Conservation (phyloP, 2,329 filamentous ascomycete genomes). For the Penicillium sp. region DNA sequence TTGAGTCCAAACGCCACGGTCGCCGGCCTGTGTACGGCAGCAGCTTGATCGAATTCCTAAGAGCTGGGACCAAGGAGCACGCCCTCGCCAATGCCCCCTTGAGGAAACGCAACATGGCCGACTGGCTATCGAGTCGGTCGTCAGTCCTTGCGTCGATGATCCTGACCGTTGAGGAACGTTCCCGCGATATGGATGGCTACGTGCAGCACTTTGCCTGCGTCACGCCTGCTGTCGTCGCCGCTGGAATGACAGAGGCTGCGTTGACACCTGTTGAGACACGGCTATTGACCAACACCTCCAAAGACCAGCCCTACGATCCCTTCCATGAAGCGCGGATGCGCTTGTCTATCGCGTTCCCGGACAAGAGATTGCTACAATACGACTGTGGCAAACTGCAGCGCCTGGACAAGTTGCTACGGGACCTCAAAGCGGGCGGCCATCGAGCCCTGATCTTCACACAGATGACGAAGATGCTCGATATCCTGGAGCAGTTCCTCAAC, state of each 20-base stretch:
- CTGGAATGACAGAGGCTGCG: constrained; percentile 68
- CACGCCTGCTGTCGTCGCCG: constrained; percentile 81
- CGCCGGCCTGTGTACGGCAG: constrained; percentile 78
- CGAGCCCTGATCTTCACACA: constrained; percentile 97
- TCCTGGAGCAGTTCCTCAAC: constrained; percentile 95
- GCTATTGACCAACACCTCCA: constrained; percentile 44
- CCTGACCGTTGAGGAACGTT: constrained; percentile 70
- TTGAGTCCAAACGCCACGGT: constrained; percentile 78
- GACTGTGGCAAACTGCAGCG: constrained; percentile 96
- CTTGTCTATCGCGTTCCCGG: constrained; percentile 91
- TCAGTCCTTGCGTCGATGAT: constrained; percentile 57
- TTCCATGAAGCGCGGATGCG: constrained; percentile 94
- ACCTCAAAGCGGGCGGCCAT: constrained; percentile 84
- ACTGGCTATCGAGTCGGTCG: constrained; percentile 74
- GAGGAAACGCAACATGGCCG: constrained; percentile 61
- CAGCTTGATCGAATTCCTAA: constrained; percentile 72
- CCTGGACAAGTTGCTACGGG: constrained; percentile 79
- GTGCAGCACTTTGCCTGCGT: constrained; percentile 90
- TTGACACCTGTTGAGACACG: constrained; percentile 63
- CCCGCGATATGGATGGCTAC: constrained; percentile 67
- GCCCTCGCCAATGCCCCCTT: constrained; percentile 61
- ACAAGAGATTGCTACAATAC: constrained; percentile 93
- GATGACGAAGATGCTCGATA: constrained; percentile 98
- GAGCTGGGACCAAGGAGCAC: constrained; percentile 59
- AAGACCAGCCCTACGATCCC: constrained; percentile 65